phyloP scores from a whole-genome alignment of 2,329 filamentous ascomycete species.

The Acephala macrosclerotiorum region DNA sequence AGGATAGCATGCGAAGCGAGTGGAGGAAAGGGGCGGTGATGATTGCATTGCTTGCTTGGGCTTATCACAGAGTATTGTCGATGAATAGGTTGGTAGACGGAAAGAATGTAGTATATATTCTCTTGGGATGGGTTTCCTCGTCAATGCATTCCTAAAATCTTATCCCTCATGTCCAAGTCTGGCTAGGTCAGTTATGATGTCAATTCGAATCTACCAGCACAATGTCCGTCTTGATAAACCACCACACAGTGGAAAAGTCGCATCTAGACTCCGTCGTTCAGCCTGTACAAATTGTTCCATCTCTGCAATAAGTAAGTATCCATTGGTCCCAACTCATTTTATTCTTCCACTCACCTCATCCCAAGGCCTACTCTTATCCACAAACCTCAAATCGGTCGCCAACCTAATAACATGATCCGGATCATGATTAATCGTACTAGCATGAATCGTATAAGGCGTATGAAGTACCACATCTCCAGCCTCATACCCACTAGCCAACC shows the following conservation, averaged over 20 bases:
- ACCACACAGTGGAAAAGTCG: background rate
- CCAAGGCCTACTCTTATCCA: conserved; percentile 38
- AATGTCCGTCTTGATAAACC: background rate
- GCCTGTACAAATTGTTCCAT: background rate
- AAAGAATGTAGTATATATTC: conserved; percentile 41
- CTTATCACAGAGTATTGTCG: conserved; percentile 31
- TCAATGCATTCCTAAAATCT: conserved; percentile 27
- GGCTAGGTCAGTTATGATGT: background rate
- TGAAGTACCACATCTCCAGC: conserved; percentile 53
- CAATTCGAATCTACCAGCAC: background rate
- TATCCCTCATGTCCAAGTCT: background rate
- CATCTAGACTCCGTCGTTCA: background rate
- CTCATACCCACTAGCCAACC: conserved; percentile 47
- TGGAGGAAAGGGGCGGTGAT: conserved; percentile 14
- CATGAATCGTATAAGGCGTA: conserved; percentile 49
- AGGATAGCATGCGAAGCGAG: background rate
- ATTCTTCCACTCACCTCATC: conserved; percentile 23
- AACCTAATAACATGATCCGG: conserved; percentile 47
- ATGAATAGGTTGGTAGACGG: conserved; percentile 28
- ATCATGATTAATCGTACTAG: conserved; percentile 50
- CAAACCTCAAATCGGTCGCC: conserved; percentile 52
- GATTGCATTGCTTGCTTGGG: conserved; percentile 35
- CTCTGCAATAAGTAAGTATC: background rate
- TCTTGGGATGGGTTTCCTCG: conserved; percentile 19
- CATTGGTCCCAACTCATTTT: background rate